A percentile compares a stretch with the other conserved stretches of the same genome.
Evolutionary conservation across 2,329 filamentous ascomycete species (phyloP).

Genomic region (Colletotrichum musae): DNA sequence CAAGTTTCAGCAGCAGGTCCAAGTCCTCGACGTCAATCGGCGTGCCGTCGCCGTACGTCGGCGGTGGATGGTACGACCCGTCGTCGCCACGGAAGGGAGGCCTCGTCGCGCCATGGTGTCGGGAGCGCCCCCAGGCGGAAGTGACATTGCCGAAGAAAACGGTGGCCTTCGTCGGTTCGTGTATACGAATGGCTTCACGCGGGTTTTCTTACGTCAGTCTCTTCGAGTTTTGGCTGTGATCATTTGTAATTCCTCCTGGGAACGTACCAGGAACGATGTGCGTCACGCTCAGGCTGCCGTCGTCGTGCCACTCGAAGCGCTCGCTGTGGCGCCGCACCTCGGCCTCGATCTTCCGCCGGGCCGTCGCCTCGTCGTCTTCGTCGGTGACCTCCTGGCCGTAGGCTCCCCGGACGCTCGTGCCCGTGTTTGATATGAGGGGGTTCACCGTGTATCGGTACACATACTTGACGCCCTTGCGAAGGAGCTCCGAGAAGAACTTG

Average conservation of each 20-base stretch:
- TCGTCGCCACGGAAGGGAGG: constrained; percentile 51
- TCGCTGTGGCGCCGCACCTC: constrained; percentile 53
- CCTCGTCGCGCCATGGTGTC: constrained; percentile 50
- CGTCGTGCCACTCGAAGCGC: constrained; percentile 51
- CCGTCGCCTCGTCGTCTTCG: constrained; percentile 45
- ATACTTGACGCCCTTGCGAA: constrained; percentile 49
- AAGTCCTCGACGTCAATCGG: constrained; percentile 48
- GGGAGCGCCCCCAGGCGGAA: constrained; percentile 52
- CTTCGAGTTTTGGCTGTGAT: background rate
- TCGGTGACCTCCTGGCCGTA: constrained; percentile 49
- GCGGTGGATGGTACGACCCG: constrained; percentile 52
- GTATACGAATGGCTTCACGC: constrained; percentile 46
- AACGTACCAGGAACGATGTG: constrained; percentile 49
- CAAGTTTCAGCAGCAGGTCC: constrained; percentile 48
- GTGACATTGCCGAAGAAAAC: constrained; percentile 54
- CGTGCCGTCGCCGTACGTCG: constrained; percentile 48
- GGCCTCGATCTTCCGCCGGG: constrained; percentile 47
- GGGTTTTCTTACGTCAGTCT: background rate
- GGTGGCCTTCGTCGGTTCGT: constrained; percentile 46
- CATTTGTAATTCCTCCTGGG: background rate
- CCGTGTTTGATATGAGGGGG: constrained; percentile 49
- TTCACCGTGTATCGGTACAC: constrained; percentile 48
- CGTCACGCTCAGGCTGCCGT: constrained; percentile 52
- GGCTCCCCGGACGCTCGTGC: constrained; percentile 49
- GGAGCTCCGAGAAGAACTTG: constrained; percentile 48